Evolutionary conservation across 225 moss, liverwort and hornwort species (phyloP).

Genomic region (Pleurozium schreberi): DNA sequence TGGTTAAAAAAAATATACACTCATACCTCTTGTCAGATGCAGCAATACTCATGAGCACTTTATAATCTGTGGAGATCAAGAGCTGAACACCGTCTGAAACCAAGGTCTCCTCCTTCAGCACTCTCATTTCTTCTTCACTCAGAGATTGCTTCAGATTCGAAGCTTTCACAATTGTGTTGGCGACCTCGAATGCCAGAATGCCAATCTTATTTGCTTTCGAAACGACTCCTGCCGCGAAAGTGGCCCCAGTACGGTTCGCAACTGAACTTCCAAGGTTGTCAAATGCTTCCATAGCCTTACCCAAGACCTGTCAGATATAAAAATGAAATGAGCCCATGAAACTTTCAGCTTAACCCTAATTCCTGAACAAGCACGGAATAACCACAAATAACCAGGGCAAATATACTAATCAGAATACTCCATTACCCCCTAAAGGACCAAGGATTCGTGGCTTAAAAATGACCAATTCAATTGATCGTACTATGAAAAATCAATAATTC

Average conservation of each 20-base stretch:
- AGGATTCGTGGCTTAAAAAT: background rate
- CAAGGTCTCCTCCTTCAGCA: slow-evolving; percentile 56
- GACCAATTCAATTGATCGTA: background rate
- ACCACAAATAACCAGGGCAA: background rate
- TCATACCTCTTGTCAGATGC: slow-evolving; percentile 61
- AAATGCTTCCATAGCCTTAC: slow-evolving; percentile 45
- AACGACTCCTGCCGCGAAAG: slow-evolving; percentile 44
- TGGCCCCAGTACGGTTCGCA: slow-evolving; percentile 40
- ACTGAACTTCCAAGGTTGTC: slow-evolving; percentile 59
- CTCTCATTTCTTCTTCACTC: slow-evolving; percentile 45
- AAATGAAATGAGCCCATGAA: background rate
- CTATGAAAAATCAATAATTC: background rate
- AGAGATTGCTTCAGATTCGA: slow-evolving; percentile 64
- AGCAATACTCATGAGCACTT: slow-evolving; percentile 51
- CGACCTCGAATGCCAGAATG: slow-evolving; percentile 68
- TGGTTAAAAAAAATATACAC: background rate
- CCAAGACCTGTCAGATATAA: slow-evolving; percentile 36
- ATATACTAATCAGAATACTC: background rate
- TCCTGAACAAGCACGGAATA: background rate
- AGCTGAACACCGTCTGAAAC: slow-evolving; percentile 57
- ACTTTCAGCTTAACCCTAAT: background rate
- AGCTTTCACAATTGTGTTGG: slow-evolving; percentile 70
- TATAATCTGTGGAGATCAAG: slow-evolving; percentile 46
- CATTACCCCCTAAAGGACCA: background rate
- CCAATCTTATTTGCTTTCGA: slow-evolving; percentile 56